Evolutionary conservation across 2,329 filamentous ascomycete genomes (phyloP).

Genomic region (Tolypocladium paradoxum): DNA sequence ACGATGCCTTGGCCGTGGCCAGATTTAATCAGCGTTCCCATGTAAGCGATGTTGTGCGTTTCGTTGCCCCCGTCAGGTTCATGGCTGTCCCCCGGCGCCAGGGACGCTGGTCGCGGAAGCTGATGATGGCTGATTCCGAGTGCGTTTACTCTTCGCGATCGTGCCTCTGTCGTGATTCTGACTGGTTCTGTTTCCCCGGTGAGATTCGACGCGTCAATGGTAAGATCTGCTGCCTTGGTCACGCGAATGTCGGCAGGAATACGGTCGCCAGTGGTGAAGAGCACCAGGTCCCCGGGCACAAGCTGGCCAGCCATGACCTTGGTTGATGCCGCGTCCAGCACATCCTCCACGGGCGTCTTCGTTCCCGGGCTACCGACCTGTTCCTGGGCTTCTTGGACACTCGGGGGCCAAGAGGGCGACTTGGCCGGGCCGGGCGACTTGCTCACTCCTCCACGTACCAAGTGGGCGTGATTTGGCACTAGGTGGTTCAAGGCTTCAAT

Average conservation of each 20-base stretch:
- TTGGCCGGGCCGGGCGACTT: slow-evolving; percentile 22
- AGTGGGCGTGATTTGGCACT: slow-evolving; percentile 88
- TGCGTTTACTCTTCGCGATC: slow-evolving; percentile 16
- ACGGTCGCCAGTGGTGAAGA: slow-evolving; percentile 92
- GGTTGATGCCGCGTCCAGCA: slow-evolving; percentile 61
- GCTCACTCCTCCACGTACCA: slow-evolving; percentile 56
- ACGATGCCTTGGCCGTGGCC: slow-evolving; percentile 93
- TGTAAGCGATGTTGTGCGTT: slow-evolving; percentile 88
- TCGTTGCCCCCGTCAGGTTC: slow-evolving; percentile 51
- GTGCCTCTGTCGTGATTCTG: slow-evolving; percentile 58
- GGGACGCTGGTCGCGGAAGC: slow-evolving; percentile 29
- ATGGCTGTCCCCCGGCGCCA: slow-evolving; percentile 38
- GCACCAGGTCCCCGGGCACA: slow-evolving; percentile 83
- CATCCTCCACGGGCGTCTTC: slow-evolving; percentile 49
- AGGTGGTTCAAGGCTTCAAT: slow-evolving; percentile 89
- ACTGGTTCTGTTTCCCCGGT: slow-evolving; percentile 96
- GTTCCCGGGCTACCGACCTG: slow-evolving; percentile 31
- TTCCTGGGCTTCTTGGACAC: slow-evolving; percentile 32
- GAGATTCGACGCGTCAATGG: slow-evolving; percentile 92
- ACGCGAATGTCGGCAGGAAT: slow-evolving; percentile 95
- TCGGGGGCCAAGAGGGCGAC: slow-evolving; percentile 37
- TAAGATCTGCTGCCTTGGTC: slow-evolving; percentile 77
- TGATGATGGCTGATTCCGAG: slow-evolving; percentile 18
- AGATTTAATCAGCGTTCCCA: slow-evolving; percentile 92
- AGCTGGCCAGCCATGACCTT: slow-evolving; percentile 82